Evolutionary conservation across 2,329 filamentous ascomycete genomes (phyloP).

Genomic region (Aureobasidium sp.): DNA sequence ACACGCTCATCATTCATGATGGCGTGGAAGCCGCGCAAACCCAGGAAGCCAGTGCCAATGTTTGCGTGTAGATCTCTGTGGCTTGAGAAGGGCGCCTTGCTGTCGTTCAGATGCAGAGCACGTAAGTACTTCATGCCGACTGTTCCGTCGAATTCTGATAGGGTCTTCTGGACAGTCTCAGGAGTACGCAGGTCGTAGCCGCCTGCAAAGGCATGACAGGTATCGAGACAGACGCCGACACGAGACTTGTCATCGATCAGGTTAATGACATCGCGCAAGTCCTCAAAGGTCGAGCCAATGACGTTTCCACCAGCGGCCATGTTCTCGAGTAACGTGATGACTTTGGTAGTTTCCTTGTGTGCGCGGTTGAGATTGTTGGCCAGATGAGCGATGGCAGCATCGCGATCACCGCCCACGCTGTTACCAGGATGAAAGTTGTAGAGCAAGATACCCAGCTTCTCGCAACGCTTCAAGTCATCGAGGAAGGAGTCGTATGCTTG

Average conservation of each 20-base stretch:
- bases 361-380: conserved; percentile 75
- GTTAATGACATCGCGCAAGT: conserved; percentile 75
- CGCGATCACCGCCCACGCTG: conserved; percentile 55
- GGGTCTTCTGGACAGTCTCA: conserved; percentile 61
- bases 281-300: conserved; percentile 76
- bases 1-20: conserved; percentile 76
- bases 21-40: conserved; percentile 81
- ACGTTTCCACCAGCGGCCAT: conserved; percentile 90
- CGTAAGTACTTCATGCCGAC: conserved; percentile 74
- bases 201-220: conserved; percentile 90
- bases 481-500: conserved; percentile 82
- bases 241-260: conserved; percentile 71
- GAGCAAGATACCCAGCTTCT: conserved; percentile 74
- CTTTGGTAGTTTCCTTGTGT: conserved; percentile 60
- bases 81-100: conserved; percentile 77
- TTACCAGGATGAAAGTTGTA: conserved; percentile 98
- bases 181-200: conserved; percentile 82
- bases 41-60: conserved; percentile 90
- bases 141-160: conserved; percentile 65
- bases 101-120: conserved; percentile 90
- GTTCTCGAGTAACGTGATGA: conserved; percentile 83
- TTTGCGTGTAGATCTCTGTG: conserved; percentile 89
- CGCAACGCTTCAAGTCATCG: conserved; percentile 80
- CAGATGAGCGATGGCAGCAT: conserved; percentile 67
- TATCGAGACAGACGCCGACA: conserved; percentile 92